Conservation (phyloP, 1,284 basidiomycete species). For the Tylopilus sp. region DNA sequence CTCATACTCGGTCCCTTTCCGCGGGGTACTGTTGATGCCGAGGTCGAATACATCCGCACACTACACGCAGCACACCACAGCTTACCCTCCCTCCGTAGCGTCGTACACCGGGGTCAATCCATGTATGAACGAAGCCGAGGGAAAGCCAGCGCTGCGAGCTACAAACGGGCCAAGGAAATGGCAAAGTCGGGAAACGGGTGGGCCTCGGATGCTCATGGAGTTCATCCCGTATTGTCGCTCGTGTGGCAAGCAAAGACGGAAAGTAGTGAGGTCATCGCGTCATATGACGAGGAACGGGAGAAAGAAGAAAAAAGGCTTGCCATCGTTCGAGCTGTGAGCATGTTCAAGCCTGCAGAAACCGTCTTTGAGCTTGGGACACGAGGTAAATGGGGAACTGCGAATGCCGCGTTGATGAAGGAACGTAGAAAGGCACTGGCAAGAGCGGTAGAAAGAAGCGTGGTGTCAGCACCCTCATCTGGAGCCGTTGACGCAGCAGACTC, state of each 20-base stretch:
- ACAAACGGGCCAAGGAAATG: conserved; percentile 89
- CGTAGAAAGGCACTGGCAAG: conserved; percentile 76
- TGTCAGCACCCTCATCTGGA: conserved; percentile 34
- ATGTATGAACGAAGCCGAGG: conserved; percentile 95
- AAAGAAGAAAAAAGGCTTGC: conserved; percentile 58
- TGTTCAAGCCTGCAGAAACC: conserved; percentile 87
- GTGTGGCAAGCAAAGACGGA: conserved; percentile 33
- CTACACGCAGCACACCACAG: conserved; percentile 68
- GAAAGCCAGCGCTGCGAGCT: conserved; percentile 83
- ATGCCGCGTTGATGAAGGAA: conserved; percentile 82
- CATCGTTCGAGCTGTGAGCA: conserved; percentile 73
- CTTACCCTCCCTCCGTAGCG: conserved; percentile 71
- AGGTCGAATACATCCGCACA: conserved; percentile 77
- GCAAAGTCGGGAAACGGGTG: conserved; percentile 66
- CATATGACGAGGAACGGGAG: conserved; percentile 28
- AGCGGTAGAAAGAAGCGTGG: conserved; percentile 48
- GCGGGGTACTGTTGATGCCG: conserved; percentile 77
- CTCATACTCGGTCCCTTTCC: conserved; percentile 83
- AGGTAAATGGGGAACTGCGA: conserved; percentile 60
- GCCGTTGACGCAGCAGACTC: conserved; percentile 36
- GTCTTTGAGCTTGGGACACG: conserved; percentile 87
- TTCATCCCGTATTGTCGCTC: conserved; percentile 65
- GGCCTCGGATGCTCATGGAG: conserved; percentile 60
- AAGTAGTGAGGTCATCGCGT: conserved; percentile 25
- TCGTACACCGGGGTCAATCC: conserved; percentile 86